Percentiles rank a stretch among this genome's conserved stretches.
These are phyloP conservation scores for Phaeomoniella chlamydospora DNA, from an alignment of 2,329 filamentous ascomycete species.

Conservation along the genomic window DNA sequence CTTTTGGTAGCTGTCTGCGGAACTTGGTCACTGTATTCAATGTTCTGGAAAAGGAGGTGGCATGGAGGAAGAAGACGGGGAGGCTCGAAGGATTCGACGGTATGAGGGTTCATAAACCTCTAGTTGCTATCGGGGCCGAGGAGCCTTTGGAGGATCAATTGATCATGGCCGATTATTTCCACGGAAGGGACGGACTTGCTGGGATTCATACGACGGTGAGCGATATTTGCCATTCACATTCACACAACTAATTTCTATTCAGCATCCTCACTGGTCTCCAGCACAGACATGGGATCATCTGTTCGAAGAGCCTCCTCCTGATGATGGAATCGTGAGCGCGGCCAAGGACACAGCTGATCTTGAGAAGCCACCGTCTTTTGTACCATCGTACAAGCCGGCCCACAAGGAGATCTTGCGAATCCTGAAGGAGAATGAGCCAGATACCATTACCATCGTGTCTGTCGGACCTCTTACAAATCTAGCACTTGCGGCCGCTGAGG, in stretches of 20 bases:
- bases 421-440: constrained; percentile 63
- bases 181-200: constrained; percentile 63
- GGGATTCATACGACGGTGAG: constrained; percentile 48
- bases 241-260: constrained; percentile 3
- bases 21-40: constrained; percentile 88
- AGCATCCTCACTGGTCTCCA: constrained; percentile 61
- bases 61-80: constrained; percentile 62
- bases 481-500: constrained; percentile 73
- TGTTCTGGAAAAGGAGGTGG: constrained; percentile 74
- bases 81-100: constrained; percentile 56
- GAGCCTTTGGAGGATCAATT: constrained; percentile 73
- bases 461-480: constrained; percentile 90
- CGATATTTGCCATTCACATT: background rate
- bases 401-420: constrained; percentile 84
- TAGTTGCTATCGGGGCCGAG: constrained; percentile 75
- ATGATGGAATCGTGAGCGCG: constrained; percentile 32
- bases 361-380: constrained; percentile 41
- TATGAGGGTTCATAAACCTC: constrained; percentile 58
- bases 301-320: constrained; percentile 36
- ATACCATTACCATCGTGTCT: constrained; percentile 80
- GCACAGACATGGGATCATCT: constrained; percentile 59
- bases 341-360: constrained; percentile 17
- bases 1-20: constrained; percentile 73
- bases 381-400: constrained; percentile 56
- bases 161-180: constrained; percentile 75